These are phyloP conservation scores for Brasenia schreberi DNA, from an alignment of 164 flowering plant genomes.

Conservation along the genomic window DNA sequence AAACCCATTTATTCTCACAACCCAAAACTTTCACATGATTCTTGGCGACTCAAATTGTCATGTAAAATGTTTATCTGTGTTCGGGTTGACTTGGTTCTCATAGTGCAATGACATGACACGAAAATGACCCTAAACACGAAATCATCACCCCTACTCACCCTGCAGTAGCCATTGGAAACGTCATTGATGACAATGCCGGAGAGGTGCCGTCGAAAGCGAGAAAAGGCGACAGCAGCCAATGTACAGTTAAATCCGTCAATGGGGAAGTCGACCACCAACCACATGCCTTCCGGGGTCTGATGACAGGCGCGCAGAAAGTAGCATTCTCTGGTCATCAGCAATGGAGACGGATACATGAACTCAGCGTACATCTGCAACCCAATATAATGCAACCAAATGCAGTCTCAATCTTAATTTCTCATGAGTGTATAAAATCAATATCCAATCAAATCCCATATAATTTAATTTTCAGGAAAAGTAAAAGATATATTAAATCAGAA, in stretches of 20 bases:
- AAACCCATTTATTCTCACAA: too few relatives aligned
- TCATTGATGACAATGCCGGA: slow-evolving; percentile 94
- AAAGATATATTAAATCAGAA: too few relatives aligned
- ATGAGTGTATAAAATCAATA: too few relatives aligned
- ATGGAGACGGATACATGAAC: slow-evolving; percentile 64
- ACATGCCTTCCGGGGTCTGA: slow-evolving; percentile 31
- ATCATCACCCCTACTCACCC: slow-evolving; percentile 21
- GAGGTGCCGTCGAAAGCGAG: slow-evolving; percentile 47
- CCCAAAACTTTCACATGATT: too few relatives aligned
- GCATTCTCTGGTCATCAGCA: slow-evolving; percentile 73
- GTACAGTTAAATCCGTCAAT: slow-evolving; percentile 46
- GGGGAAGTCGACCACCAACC: slow-evolving; percentile 94
- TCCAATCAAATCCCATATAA: too few relatives aligned
- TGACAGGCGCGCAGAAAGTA: slow-evolving; percentile 63
- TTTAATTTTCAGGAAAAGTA: background rate
- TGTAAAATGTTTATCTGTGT: too few relatives aligned
- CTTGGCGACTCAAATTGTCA: too few relatives aligned
- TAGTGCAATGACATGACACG: too few relatives aligned
- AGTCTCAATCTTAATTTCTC: too few relatives aligned
- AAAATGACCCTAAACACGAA: too few relatives aligned
- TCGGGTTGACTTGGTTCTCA: too few relatives aligned
- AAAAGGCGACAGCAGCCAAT: slow-evolving; percentile 17
- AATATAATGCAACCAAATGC: too few relatives aligned
- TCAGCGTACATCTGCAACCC: slow-evolving; percentile 66
- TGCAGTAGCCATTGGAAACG: slow-evolving; percentile 92